A percentile compares a stretch with the other conserved stretches of the same genome.
These are phyloP conservation scores for Alternaria dauci DNA, from an alignment of 2,329 filamentous ascomycete genomes.

Conservation along the genomic window DNA sequence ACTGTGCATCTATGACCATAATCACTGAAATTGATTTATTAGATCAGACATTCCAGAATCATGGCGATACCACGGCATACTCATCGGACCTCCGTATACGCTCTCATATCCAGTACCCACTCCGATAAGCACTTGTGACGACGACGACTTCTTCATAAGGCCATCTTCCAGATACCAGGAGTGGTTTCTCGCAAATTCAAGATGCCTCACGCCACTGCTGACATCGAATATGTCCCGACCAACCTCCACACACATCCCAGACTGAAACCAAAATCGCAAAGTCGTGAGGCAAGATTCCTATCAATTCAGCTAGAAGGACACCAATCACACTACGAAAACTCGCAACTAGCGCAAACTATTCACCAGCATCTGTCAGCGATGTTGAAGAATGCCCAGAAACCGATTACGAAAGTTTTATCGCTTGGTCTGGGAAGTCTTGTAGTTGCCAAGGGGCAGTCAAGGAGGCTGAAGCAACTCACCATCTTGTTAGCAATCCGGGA, in stretches of 20 bases:
- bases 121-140: neutral
- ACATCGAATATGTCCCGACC: neutral
- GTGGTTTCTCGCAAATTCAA: neutral
- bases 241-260: neutral
- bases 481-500: constrained; percentile 30
- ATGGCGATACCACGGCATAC: neutral
- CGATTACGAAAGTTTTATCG: constrained; percentile 29
- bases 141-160: neutral
- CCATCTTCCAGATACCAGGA: neutral
- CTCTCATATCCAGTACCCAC: neutral
- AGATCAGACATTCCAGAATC: neutral
- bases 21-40: neutral
- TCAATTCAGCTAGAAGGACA: constrained; percentile 9
- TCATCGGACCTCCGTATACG: neutral
- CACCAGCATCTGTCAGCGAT: constrained; percentile 11
- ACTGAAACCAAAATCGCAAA: constrained; percentile 13
- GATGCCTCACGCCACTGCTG: neutral
- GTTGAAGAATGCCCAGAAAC: constrained; percentile 2
- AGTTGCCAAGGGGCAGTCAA: constrained; percentile 27
- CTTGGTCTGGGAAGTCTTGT: constrained; percentile 31
- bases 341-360: constrained; percentile 21
- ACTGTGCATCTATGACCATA: neutral
- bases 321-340: constrained; percentile 20
- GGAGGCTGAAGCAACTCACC: constrained; percentile 41
- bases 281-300: constrained; percentile 19